Evolutionary conservation across 2,329 filamentous ascomycete species (phyloP), one percentile per base, ranked within the genome.

Genomic region (Alternaria postmessia): DNA sequence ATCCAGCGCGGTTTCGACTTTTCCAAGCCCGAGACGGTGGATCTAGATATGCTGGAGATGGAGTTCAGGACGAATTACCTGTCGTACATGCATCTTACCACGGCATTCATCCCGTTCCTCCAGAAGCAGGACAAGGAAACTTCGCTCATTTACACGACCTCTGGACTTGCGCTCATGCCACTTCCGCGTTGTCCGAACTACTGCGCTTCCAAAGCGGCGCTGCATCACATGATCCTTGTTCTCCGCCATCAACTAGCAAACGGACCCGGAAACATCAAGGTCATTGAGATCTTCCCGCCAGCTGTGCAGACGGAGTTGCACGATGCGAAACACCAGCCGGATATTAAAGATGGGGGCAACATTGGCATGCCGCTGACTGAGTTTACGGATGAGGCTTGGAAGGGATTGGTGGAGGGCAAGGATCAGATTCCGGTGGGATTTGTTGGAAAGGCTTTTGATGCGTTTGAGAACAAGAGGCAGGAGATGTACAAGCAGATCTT

Each of bases 241-340:
- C 75, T 87, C 34, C 80, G 85, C 1, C 79, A 83, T 61, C 84
- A 87, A 68, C 64, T 87, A 34, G 79, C 79, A 44, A 79, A 79
- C 5, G 79, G 77, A 1, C 72, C 77, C 0, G 80, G 79, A 5
- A 81, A 83, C 47, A 78, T 86, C 67, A 84, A 84, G 61, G 80
- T 87, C n/a, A 75, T 86, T 38, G 85, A 87, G 70, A 77, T 87
- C 9, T 84, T 82, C 56, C 85, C 85, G 4, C 85, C 85, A 0
- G 83, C 84, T 1, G 84, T 87, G 36, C 85, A 87, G 74, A 87
- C 84, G 0, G 85, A 87, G 68, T 71, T 87, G 26, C 85, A 86
- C 60, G 84, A 87, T 59, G 78, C 78, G 28, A 84, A 84, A 70
- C 82, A 86, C 59, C 84, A 86, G 73, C 84, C 84, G 0, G 83